A percentile compares a stretch with the other conserved stretches of the same genome.
Evolutionary conservation across 768 basidiomycete genomes (phyloP).

Genomic region (Pleurotus sapidus): DNA sequence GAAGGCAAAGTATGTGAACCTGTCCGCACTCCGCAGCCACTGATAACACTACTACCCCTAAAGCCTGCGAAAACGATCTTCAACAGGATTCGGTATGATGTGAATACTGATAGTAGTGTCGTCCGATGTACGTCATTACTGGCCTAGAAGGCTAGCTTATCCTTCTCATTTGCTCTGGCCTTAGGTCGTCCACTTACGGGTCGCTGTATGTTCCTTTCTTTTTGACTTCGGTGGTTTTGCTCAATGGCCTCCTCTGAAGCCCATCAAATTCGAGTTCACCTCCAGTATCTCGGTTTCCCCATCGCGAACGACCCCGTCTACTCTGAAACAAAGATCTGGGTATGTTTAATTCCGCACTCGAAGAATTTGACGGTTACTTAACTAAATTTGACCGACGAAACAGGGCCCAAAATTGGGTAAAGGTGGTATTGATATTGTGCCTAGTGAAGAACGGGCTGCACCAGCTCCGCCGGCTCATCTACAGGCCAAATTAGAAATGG

Average conservation of each 20-base stretch:
- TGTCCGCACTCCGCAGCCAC: no score
- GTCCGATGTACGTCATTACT: conserved; percentile 62
- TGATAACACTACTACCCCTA: conserved; percentile 5
- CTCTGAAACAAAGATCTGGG: conserved; percentile 77
- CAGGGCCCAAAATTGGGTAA: conserved; percentile 74
- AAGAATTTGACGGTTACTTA: no score
- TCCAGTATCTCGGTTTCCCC: conserved; percentile 91
- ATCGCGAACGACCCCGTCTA: conserved; percentile 97
- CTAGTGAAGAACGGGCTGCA: conserved; percentile 61
- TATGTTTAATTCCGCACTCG: conserved; percentile 18
- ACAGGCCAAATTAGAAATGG: conserved; percentile 29
- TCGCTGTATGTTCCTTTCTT: conserved; percentile 61
- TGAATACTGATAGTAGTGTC: conserved; percentile 77
- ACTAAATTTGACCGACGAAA: background rate
- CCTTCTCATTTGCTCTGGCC: conserved; percentile 4
- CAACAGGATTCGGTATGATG: conserved; percentile 77
- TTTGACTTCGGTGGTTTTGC: background rate
- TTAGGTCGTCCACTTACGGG: conserved; percentile 88
- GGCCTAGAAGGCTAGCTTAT: background rate
- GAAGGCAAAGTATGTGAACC: conserved; percentile 74
- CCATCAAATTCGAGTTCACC: conserved; percentile 95
- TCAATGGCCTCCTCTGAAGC: conserved; percentile 43
- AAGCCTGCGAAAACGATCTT: conserved; percentile 91
- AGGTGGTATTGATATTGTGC: conserved; percentile 77
- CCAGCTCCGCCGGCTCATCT: conserved; percentile 56